phyloP scores from a whole-genome alignment of 176 grass and related monocot species.

The Lolium perenne region DNA sequence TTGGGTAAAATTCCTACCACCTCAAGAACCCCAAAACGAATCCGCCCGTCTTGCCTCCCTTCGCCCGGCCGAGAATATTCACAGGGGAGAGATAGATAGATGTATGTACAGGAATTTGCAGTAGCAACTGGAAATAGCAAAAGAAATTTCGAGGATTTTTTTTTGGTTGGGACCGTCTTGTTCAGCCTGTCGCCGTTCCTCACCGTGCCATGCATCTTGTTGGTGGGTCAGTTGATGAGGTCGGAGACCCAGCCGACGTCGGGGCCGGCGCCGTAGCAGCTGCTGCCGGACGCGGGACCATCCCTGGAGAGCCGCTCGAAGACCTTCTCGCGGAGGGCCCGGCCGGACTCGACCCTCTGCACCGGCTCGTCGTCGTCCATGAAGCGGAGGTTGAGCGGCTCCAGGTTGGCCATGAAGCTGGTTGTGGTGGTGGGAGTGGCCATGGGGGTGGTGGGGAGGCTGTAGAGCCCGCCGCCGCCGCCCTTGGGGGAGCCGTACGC shows the following conservation, averaged over 20 bases:
- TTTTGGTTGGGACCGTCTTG: constrained; percentile 1
- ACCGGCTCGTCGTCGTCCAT: constrained; percentile 52
- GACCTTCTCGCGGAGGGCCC: constrained; percentile 70
- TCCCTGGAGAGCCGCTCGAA: constrained; percentile 77
- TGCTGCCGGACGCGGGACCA: neutral
- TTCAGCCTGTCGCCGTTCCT: neutral
- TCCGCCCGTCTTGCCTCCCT: constrained; percentile 55
- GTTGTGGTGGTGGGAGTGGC: neutral
- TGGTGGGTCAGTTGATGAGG: constrained; percentile 52
- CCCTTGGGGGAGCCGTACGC: constrained; percentile 50
- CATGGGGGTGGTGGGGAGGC: constrained; percentile 70
- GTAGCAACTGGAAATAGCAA: constrained; percentile 42
- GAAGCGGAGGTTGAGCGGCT: constrained; percentile 47
- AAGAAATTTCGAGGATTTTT: neutral
- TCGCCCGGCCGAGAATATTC: constrained; percentile 50
- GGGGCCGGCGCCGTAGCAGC: neutral
- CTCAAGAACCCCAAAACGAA: constrained; percentile 75
- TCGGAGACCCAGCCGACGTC: constrained; percentile 89
- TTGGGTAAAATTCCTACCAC: constrained; percentile 37
- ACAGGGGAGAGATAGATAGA: constrained; percentile 37
- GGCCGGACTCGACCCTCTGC: constrained; percentile 83
- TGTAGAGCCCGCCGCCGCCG: constrained; percentile 46
- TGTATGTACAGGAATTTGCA: constrained; percentile 53
- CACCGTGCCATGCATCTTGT: too few species aligned
- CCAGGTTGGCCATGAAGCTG: constrained; percentile 33